These are phyloP conservation scores for Bjerkandera adusta DNA, from an alignment of 1,284 basidiomycete genomes.

Conservation along the genomic window DNA sequence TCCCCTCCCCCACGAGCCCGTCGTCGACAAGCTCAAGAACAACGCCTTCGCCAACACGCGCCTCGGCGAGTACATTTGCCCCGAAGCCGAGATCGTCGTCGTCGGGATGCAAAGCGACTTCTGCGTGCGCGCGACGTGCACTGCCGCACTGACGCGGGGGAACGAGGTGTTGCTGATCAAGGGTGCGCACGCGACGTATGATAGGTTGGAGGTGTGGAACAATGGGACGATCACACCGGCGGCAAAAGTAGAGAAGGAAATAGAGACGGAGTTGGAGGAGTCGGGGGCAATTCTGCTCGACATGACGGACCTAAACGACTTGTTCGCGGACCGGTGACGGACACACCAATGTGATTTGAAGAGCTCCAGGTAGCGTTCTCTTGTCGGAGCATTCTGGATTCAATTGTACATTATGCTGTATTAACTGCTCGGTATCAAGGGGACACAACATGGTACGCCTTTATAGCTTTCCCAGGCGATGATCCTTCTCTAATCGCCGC, in stretches of 20 bases:
- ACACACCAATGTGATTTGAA: neutral
- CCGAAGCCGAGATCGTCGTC: constrained; percentile 57
- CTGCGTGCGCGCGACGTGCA: constrained; percentile 63
- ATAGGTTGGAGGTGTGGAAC: constrained; percentile 58
- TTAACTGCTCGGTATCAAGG: neutral
- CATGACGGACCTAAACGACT: constrained; percentile 56
- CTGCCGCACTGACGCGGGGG: constrained; percentile 55
- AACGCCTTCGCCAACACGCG: constrained; percentile 63
- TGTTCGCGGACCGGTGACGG: constrained; percentile 44
- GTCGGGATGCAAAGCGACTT: constrained; percentile 69
- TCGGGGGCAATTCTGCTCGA: constrained; percentile 61
- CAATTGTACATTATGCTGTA: constrained; percentile 4
- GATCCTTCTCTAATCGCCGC: neutral
- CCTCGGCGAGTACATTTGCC: constrained; percentile 46
- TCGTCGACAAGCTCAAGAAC: constrained; percentile 67
- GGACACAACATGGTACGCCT: constrained; percentile 1
- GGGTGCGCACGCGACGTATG: constrained; percentile 64
- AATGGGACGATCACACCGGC: constrained; percentile 50
- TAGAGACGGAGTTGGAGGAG: constrained; percentile 56
- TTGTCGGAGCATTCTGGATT: neutral
- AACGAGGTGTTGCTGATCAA: constrained; percentile 62
- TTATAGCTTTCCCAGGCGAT: neutral
- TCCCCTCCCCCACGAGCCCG: constrained; percentile 44
- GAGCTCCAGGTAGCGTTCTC: neutral
- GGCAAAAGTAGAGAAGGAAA: constrained; percentile 43